These are phyloP conservation scores for Cryphonectria japonica DNA, from an alignment of 2,329 filamentous ascomycete species.

Conservation along the genomic window DNA sequence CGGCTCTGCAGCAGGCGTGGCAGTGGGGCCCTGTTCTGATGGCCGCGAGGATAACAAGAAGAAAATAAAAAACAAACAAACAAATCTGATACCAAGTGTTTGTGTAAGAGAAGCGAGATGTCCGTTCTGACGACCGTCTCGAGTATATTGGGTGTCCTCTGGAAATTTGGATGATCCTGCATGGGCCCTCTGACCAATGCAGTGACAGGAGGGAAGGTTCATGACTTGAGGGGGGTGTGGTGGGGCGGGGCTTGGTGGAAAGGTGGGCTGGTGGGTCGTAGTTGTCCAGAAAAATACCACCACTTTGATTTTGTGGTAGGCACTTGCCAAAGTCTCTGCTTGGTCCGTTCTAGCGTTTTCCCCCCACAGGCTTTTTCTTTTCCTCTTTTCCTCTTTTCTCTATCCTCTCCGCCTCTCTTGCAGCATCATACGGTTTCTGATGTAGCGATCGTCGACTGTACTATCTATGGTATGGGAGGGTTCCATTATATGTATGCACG, in stretches of 20 bases:
- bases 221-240: constrained; percentile 8
- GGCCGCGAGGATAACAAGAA: background rate
- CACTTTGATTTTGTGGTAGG: constrained; percentile 11
- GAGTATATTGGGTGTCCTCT: constrained; percentile 8
- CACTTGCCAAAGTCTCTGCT: constrained; percentile 23
- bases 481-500: background rate
- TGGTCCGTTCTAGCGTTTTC: constrained; percentile 1
- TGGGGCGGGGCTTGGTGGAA: background rate
- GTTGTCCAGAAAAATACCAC: background rate
- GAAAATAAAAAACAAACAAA: background rate
- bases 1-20: too few relatives aligned
- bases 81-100: background rate
- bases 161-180: constrained; percentile 4
- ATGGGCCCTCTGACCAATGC: background rate
- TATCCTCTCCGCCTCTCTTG: background rate
- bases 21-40: background rate
- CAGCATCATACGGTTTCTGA: constrained; percentile 2
- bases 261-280: background rate
- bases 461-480: background rate
- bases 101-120: constrained; percentile 5
- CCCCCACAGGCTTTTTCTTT: constrained; percentile 1
- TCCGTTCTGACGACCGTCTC: constrained; percentile 21
- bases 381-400: constrained; percentile 4
- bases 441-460: constrained; percentile 25
- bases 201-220: background rate